These are phyloP conservation scores for Meyerozyma carpophila DNA, from an alignment of 1,139 yeast genomes.

Conservation along the genomic window DNA sequence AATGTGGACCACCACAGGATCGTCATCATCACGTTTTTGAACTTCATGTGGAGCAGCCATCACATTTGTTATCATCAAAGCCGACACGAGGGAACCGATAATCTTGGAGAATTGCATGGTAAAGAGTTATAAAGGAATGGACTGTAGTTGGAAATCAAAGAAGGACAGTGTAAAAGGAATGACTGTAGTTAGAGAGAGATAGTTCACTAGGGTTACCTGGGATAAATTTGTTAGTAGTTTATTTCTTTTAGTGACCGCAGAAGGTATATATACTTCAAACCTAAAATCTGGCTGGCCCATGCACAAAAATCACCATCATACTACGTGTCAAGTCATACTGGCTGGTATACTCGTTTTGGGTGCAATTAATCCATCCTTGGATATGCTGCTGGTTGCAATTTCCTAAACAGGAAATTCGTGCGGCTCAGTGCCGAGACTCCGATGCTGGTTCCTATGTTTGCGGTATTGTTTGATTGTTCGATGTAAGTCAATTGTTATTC, in stretches of 20 bases:
- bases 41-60: constrained; percentile 23
- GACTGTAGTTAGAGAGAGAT: constrained; percentile 18
- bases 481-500: too few relatives aligned
- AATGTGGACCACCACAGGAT: constrained; percentile 29
- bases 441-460: neutral
- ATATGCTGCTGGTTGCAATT: constrained; percentile 1
- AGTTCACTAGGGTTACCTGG: constrained; percentile 6
- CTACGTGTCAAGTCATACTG: constrained; percentile 8
- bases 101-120: constrained; percentile 30
- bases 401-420: constrained; percentile 1
- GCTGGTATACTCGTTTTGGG: constrained; percentile 11
- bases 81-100: constrained; percentile 18
- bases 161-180: constrained; percentile 15
- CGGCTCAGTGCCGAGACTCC: neutral
- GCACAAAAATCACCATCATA: neutral
- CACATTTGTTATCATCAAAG: constrained; percentile 17
- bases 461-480: neutral
- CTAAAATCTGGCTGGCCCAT: constrained; percentile 3
- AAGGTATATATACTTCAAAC: neutral
- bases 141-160: constrained; percentile 9
- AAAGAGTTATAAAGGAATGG: constrained; percentile 6
- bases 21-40: constrained; percentile 18
- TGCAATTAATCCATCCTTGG: neutral
- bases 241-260: neutral
- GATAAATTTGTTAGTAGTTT: neutral